A percentile compares a stretch with the other conserved stretches of the same genome.
phyloP scores from a whole-genome alignment of 805 yeast genomes.

The Schwanniomyces yamadae region DNA sequence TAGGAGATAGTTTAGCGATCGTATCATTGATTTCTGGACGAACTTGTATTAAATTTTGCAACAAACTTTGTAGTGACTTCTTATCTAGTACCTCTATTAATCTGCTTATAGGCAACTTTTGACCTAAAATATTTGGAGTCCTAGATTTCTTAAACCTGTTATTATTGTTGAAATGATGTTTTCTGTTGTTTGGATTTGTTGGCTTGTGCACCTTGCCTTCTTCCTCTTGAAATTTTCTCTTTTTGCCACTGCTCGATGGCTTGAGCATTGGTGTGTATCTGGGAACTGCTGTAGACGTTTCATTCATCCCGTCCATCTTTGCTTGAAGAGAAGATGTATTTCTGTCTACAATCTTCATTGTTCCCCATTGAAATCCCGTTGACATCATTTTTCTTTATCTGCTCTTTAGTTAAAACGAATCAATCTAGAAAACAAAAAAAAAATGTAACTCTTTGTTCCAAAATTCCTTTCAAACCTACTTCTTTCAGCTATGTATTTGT shows the following conservation, averaged over 20 bases:
- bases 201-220: conserved; percentile 7
- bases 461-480: no score
- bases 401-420: no score
- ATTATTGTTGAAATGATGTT: conserved; percentile 1
- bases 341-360: background rate
- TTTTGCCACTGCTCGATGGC: conserved; percentile 7
- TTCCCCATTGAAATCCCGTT: conserved; percentile 33
- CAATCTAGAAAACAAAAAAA: no score
- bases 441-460: no score
- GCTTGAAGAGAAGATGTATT: conserved; percentile 1
- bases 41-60: conserved; percentile 50
- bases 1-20: conserved; percentile 53
- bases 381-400: conserved; percentile 20
- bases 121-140: conserved; percentile 51
- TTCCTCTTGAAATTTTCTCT: conserved; percentile 17
- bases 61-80: conserved; percentile 49
- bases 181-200: conserved; percentile 2
- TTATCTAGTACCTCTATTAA: conserved; percentile 68
- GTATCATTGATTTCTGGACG: conserved; percentile 64
- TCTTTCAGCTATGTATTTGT: no score
- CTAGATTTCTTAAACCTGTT: conserved; percentile 29
- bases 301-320: conserved; percentile 1
- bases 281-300: background rate
- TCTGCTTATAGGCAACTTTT: conserved; percentile 60
- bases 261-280: conserved; percentile 5